Conservation (phyloP, 2,329 filamentous ascomycete genomes). For the Ambrosiella xylebori region DNA sequence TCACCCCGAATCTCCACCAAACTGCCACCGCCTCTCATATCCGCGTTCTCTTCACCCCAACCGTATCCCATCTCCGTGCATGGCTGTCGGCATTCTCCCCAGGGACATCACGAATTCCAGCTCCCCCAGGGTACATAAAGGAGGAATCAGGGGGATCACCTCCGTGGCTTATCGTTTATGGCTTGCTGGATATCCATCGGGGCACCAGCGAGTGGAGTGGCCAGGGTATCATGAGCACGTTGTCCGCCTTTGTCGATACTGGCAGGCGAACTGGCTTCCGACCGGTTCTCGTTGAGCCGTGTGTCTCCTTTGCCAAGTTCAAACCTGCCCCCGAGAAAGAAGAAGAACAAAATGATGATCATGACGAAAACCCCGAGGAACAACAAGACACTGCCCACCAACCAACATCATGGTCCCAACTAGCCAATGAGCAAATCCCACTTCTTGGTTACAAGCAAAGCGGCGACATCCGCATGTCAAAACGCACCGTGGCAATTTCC, state of each 20-base stretch:
- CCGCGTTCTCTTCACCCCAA: slow-evolving; percentile 54
- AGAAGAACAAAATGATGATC: not conserved
- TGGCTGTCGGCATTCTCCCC: slow-evolving; percentile 44
- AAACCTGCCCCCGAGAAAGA: not conserved
- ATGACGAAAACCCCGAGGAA: not conserved
- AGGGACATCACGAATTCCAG: slow-evolving; percentile 20
- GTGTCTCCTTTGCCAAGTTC: not conserved
- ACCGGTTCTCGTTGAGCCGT: slow-evolving; percentile 32
- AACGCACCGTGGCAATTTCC: slow-evolving; percentile 3
- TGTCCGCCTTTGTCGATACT: slow-evolving; percentile 45
- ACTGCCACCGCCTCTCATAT: slow-evolving; percentile 52
- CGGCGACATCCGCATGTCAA: slow-evolving; percentile 7
- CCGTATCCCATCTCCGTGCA: slow-evolving; percentile 59
- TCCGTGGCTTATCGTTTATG: slow-evolving; percentile 44
- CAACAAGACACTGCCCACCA: not conserved
- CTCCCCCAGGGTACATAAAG: slow-evolving; percentile 21
- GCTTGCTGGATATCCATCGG: slow-evolving; percentile 46
- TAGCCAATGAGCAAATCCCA: slow-evolving; percentile 7
- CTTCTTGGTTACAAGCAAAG: slow-evolving; percentile 11
- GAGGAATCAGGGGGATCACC: slow-evolving; percentile 9
- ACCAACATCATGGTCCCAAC: not conserved
- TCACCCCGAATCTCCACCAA: slow-evolving; percentile 50
- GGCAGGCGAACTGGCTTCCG: slow-evolving; percentile 29
- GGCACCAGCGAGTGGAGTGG: slow-evolving; percentile 58
- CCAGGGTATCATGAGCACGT: slow-evolving; percentile 48